Percentiles rank a stretch among this genome's conserved stretches.
Evolutionary conservation across 148 eudicot species (phyloP).

Genomic region (Selenicereus undatus): DNA sequence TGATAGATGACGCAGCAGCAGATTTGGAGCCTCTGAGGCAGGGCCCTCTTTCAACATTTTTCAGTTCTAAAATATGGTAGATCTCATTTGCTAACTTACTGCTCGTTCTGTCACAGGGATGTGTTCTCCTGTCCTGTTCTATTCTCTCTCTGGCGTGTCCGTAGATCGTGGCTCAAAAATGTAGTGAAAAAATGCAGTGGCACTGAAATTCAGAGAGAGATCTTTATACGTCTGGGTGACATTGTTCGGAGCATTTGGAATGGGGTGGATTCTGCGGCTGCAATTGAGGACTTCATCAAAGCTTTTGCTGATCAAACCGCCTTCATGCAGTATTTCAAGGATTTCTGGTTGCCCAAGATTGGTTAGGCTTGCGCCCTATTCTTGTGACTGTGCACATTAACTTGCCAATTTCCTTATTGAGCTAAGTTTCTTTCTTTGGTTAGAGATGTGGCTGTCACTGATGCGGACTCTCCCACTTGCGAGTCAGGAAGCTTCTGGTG

Average conservation of each 20-base stretch:
- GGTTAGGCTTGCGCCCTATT: slow-evolving; percentile 38
- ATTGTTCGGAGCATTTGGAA: slow-evolving; percentile 66
- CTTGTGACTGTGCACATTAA: neutral
- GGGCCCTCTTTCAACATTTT: slow-evolving; percentile 21
- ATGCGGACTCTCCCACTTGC: slow-evolving; percentile 77
- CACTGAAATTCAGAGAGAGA: slow-evolving; percentile 62
- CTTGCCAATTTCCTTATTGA: neutral
- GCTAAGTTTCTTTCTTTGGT: slow-evolving; percentile 21
- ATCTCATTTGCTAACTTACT: slow-evolving; percentile 18
- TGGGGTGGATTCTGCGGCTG: slow-evolving; percentile 43
- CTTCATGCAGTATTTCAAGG: slow-evolving; percentile 81
- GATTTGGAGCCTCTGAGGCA: slow-evolving; percentile 94
- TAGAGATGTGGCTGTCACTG: slow-evolving; percentile 87
- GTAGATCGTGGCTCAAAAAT: slow-evolving; percentile 88
- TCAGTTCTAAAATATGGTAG: neutral
- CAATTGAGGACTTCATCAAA: slow-evolving; percentile 52
- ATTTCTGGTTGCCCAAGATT: slow-evolving; percentile 83
- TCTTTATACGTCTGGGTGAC: slow-evolving; percentile 72
- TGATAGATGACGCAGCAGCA: slow-evolving; percentile 87
- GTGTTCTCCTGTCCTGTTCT: slow-evolving; percentile 74
- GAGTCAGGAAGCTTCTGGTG: slow-evolving; percentile 91
- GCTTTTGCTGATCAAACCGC: slow-evolving; percentile 70
- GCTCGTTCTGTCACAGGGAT: slow-evolving; percentile 57
- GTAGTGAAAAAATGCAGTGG: slow-evolving; percentile 64
- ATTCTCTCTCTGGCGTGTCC: slow-evolving; percentile 87